Evolutionary conservation across 495 filamentous ascomycete genomes (phyloP).

Genomic region (Symbiotaphrina buchneri): DNA sequence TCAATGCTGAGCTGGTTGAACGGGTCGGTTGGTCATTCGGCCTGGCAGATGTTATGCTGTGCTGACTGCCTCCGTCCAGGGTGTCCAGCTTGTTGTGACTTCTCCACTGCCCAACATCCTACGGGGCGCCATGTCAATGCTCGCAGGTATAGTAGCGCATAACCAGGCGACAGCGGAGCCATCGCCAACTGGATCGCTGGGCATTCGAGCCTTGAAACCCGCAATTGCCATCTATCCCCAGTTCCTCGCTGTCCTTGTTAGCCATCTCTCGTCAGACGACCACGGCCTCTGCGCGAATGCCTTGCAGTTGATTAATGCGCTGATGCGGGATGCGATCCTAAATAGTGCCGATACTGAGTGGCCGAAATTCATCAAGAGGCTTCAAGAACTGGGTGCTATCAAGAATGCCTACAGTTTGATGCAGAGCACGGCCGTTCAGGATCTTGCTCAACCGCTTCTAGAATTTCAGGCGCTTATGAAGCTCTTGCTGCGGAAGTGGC

Average conservation of each 20-base stretch:
- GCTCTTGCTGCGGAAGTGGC: constrained; percentile 75
- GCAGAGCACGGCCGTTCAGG: constrained; percentile 84
- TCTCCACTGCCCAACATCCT: constrained; percentile 96
- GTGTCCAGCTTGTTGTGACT: constrained; percentile 83
- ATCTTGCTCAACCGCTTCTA: constrained; percentile 76
- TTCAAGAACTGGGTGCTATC: constrained; percentile 87
- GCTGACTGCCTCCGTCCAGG: constrained; percentile 17
- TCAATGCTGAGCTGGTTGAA: constrained; percentile 43
- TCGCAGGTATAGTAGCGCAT: constrained; percentile 80
- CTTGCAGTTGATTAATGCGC: constrained; percentile 78
- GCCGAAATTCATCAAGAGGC: constrained; percentile 80
- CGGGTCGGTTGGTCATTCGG: constrained; percentile 20
- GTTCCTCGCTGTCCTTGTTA: constrained; percentile 86
- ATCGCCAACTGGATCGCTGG: constrained; percentile 34
- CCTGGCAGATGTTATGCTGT: neutral
- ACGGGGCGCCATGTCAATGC: constrained; percentile 85
- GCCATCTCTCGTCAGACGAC: constrained; percentile 73
- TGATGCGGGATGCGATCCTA: constrained; percentile 85
- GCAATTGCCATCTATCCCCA: constrained; percentile 78
- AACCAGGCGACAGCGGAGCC: constrained; percentile 26
- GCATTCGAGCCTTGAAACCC: constrained; percentile 78
- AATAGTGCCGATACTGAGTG: constrained; percentile 60
- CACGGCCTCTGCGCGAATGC: constrained; percentile 94
- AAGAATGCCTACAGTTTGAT: constrained; percentile 78
- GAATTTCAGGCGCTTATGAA: constrained; percentile 92